Evolutionary conservation across 331 rosid species (phyloP).

Genomic region (Pyrus hybrid): DNA sequence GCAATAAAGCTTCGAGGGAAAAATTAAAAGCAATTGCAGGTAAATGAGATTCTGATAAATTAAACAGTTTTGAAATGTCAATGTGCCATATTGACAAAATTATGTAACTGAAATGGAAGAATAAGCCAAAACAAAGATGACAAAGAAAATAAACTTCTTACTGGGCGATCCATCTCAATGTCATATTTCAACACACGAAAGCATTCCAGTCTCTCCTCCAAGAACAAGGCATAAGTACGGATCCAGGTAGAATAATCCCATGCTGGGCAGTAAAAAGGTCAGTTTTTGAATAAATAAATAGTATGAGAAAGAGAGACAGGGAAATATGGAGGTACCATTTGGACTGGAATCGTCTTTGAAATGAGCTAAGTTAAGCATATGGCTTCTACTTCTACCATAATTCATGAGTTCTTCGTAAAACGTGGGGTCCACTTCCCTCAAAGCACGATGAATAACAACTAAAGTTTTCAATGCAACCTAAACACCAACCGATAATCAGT

Average conservation of each 20-base stretch:
- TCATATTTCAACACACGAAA: constrained; percentile 92
- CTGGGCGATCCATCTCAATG: constrained; percentile 82
- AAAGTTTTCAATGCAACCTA: constrained; percentile 95
- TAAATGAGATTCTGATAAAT: background rate
- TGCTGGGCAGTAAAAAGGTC: constrained; percentile 42
- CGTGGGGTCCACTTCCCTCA: constrained; percentile 98
- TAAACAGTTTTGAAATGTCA: background rate
- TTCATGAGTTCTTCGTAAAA: constrained; percentile 94
- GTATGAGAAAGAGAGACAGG: background rate
- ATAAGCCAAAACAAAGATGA: background rate
- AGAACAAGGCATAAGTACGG: constrained; percentile 84
- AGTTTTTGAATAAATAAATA: background rate
- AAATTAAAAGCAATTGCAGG: background rate
- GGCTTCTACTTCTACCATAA: constrained; percentile 95
- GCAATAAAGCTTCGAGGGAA: background rate
- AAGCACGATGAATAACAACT: constrained; percentile 92
- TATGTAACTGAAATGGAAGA: background rate
- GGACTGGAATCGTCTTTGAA: constrained; percentile 98
- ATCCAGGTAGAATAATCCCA: constrained; percentile 99
- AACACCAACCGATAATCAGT: constrained; percentile 20
- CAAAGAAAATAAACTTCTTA: constrained; percentile 29
- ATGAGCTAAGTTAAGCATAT: constrained; percentile 97
- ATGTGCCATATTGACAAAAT: background rate
- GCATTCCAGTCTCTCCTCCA: constrained; percentile 99
- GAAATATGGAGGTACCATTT: constrained; percentile 57